Evolutionary conservation across 1,284 basidiomycete species (phyloP).

Genomic region (Pterulicium gracile): DNA sequence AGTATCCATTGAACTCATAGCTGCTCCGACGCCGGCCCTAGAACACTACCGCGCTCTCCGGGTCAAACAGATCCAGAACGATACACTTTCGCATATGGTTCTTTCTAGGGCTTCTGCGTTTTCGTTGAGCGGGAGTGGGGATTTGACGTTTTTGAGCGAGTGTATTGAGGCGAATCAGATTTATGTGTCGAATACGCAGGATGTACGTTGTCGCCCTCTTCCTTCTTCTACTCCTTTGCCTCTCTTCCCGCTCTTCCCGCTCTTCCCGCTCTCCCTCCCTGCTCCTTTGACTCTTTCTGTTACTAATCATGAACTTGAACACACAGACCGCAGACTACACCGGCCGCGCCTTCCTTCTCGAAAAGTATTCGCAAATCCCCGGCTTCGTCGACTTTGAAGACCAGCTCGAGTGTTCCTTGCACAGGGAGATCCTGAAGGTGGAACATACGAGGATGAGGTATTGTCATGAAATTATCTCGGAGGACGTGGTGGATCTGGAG

Average conservation of each 20-base stretch:
- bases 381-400: conserved; percentile 75
- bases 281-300: conserved; percentile 6
- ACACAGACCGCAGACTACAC: conserved; percentile 68
- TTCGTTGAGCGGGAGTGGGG: conserved; percentile 60
- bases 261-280: too few relatives aligned
- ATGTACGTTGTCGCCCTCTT: conserved; percentile 29
- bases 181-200: conserved; percentile 65
- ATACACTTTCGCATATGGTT: conserved; percentile 75
- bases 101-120: conserved; percentile 73
- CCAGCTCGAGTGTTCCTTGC: conserved; percentile 67
- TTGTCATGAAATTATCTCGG: conserved; percentile 56
- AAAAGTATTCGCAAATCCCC: conserved; percentile 80
- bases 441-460: conserved; percentile 76
- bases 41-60: conserved; percentile 70
- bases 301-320: conserved; percentile 4
- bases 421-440: conserved; percentile 67
- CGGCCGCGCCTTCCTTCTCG: conserved; percentile 60
- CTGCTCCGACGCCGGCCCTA: conserved; percentile 55
- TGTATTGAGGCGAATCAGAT: conserved; percentile 71
- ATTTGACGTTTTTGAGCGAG: conserved; percentile 59
- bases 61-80: conserved; percentile 75
- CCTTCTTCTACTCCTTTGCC: neutral
- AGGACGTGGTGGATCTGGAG: conserved; percentile 67
- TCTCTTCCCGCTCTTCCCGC: too few relatives aligned
- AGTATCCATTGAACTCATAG: conserved; percentile 31